Conservation (phyloP, 2,329 filamentous ascomycete genomes). For the Exophiala lecanii-corni region DNA sequence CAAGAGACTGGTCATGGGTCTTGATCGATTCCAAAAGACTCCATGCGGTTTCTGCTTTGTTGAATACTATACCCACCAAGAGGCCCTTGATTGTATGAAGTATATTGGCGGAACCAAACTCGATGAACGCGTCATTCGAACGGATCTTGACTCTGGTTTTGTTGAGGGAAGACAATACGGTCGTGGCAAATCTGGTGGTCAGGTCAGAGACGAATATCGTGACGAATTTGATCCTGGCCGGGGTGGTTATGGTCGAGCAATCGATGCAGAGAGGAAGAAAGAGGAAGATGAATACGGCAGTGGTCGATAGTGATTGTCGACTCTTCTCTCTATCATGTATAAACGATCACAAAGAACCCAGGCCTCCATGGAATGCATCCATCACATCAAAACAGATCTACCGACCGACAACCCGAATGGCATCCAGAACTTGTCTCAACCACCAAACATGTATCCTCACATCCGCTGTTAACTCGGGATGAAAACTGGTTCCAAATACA, state of each 20-base stretch:
- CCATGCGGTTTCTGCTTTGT: slow-evolving; percentile 99
- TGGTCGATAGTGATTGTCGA: slow-evolving; percentile 29
- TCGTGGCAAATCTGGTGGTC: slow-evolving; percentile 88
- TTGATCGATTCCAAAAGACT: slow-evolving; percentile 95
- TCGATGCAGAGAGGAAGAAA: slow-evolving; percentile 58
- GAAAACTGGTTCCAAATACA: slow-evolving; percentile 91
- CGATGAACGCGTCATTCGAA: slow-evolving; percentile 92
- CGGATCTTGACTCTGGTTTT: slow-evolving; percentile 92
- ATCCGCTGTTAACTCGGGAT: slow-evolving; percentile 88
- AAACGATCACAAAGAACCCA: background rate
- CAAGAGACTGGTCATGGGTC: slow-evolving; percentile 95
- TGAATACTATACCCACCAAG: slow-evolving; percentile 97
- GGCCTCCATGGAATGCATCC: background rate
- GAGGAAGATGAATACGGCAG: slow-evolving; percentile 58
- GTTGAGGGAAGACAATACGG: slow-evolving; percentile 95
- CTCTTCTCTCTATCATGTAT: background rate
- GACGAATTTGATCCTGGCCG: slow-evolving; percentile 95
- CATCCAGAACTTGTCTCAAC: slow-evolving; percentile 63
- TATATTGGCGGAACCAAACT: slow-evolving; percentile 97
- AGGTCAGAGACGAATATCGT: slow-evolving; percentile 95
- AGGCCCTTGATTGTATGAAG: slow-evolving; percentile 96
- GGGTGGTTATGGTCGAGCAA: slow-evolving; percentile 78
- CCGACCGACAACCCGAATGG: background rate
- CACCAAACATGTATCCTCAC: slow-evolving; percentile 90
- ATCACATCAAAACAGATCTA: background rate